Evolutionary conservation across 371 early-diverging fungal genomes (phyloP).

Genomic region (Smittium culicis): DNA sequence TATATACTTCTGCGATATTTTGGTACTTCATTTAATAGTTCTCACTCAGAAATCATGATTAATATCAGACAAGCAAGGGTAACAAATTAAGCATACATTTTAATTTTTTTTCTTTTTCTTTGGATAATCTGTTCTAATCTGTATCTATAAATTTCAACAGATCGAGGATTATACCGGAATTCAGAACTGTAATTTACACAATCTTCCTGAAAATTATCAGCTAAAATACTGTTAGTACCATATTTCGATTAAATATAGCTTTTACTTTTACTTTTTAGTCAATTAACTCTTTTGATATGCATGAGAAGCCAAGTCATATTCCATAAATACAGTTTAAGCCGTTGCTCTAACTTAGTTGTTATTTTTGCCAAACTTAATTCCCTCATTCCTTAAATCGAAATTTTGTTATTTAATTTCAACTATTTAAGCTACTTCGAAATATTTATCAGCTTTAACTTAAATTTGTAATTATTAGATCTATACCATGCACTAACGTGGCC

Average conservation of each 20-base stretch:
- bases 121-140: not conserved
- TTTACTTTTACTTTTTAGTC: not conserved
- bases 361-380: too few species aligned
- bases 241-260: not conserved
- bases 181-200: conserved; percentile 91
- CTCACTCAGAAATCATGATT: too few species aligned
- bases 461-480: conserved; percentile 38
- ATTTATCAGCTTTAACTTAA: not conserved
- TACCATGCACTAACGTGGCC: conserved; percentile 95
- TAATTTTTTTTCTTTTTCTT: not conserved
- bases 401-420: not conserved
- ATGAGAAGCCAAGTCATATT: not conserved
- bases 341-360: too few species aligned
- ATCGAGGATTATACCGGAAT: conserved; percentile 34
- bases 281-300: not conserved
- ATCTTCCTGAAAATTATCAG: conserved; percentile 96
- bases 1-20: too few species aligned
- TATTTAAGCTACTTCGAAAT: not conserved
- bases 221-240: conserved; percentile 81
- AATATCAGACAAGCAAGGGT: not conserved
- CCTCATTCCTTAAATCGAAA: not conserved
- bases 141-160: not conserved
- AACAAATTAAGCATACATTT: not conserved
- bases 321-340: too few species aligned
- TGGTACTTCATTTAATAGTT: too few species aligned